Conservation (phyloP, 225 moss, liverwort and hornwort genomes). For the Thuidium tamariscinum region DNA sequence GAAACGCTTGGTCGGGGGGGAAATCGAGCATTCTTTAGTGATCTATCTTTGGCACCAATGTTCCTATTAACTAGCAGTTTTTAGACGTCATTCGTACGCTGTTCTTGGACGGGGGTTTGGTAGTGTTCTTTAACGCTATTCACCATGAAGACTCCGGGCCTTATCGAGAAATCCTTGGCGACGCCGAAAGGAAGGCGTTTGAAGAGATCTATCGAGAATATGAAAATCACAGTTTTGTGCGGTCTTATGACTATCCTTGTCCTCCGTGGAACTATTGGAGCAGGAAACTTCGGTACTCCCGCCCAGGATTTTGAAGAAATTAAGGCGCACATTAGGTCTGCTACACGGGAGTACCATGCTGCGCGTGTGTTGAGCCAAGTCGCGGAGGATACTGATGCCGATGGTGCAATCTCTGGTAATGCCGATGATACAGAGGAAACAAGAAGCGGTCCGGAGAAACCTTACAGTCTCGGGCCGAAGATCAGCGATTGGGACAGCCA, state of each 20-base stretch:
- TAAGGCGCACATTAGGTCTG: conserved; percentile 30
- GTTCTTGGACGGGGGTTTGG: not conserved
- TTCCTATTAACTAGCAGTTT: not conserved
- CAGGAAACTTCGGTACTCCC: conserved; percentile 34
- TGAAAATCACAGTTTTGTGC: conserved; percentile 34
- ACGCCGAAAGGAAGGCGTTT: conserved; percentile 29
- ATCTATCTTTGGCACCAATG: not conserved
- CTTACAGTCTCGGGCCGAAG: conserved; percentile 33
- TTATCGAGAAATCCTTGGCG: conserved; percentile 5
- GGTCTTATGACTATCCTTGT: conserved; percentile 38
- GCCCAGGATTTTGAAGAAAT: conserved; percentile 40
- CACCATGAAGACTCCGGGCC: conserved; percentile 20
- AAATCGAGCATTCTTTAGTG: not conserved
- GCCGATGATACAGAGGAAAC: not conserved
- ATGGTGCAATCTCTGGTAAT: not conserved
- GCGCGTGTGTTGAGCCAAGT: conserved; percentile 28
- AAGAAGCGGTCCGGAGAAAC: not conserved
- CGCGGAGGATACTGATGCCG: not conserved
- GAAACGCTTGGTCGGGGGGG: not conserved
- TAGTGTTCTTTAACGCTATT: not conserved
- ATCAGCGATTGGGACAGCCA: conserved; percentile 31
- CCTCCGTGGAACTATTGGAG: conserved; percentile 36
- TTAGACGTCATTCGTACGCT: not conserved
- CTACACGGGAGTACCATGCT: conserved; percentile 19
- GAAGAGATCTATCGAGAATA: conserved; percentile 17